Evolutionary conservation across 306 rosid genomes (phyloP).

Genomic region (Lithocarpus polystachyus): DNA sequence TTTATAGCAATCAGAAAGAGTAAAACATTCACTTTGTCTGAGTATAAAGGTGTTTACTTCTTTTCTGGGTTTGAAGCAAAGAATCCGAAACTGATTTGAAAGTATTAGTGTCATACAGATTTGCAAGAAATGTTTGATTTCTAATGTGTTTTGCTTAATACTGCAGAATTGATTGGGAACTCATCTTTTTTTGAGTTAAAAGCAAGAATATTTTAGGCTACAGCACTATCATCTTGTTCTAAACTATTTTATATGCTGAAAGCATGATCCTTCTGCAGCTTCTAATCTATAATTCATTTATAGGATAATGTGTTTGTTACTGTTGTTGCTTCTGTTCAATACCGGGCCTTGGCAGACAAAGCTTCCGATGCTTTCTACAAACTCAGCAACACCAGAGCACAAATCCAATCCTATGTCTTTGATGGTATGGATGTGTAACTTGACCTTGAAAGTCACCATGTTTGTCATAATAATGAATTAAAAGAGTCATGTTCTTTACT

Average conservation of each 20-base stretch:
- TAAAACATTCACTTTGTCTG: background rate
- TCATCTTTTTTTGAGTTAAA: background rate
- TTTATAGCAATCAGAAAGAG: background rate
- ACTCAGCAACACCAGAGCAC: constrained; percentile 54
- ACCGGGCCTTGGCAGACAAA: constrained; percentile 48
- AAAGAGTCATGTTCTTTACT: background rate
- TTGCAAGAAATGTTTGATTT: background rate
- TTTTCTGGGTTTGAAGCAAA: background rate
- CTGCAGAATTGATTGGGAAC: background rate
- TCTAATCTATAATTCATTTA: constrained; percentile 13
- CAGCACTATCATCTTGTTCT: background rate
- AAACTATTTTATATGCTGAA: background rate
- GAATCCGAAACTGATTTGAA: background rate
- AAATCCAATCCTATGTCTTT: constrained; percentile 57
- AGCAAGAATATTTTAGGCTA: background rate
- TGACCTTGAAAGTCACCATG: background rate
- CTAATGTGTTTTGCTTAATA: background rate
- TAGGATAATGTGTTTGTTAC: constrained; percentile 62
- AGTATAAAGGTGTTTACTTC: background rate
- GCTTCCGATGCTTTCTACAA: constrained; percentile 57
- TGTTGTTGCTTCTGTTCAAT: constrained; percentile 57
- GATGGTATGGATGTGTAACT: constrained; percentile 39
- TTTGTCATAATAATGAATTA: background rate
- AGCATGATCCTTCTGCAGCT: background rate
- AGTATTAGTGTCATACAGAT: background rate